phyloP scores from a whole-genome alignment of 768 basidiomycete species.

The Cystobasidium ongulense region DNA sequence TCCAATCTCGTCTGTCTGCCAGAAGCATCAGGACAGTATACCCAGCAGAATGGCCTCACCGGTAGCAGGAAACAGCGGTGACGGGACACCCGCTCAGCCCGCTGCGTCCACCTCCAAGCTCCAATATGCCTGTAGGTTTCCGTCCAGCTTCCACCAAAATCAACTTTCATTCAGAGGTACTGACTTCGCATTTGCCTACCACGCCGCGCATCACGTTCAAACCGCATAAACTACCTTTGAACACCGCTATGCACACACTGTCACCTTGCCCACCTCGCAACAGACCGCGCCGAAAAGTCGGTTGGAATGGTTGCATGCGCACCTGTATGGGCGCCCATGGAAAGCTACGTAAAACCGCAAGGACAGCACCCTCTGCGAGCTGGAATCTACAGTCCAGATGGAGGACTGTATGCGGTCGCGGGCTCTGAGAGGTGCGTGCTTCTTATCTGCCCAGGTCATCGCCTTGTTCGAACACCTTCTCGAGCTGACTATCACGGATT shows the following conservation, averaged over 20 bases:
- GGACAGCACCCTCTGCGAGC: slow-evolving; percentile 57
- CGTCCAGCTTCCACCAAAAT: no score
- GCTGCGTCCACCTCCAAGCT: background rate
- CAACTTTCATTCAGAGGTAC: no score
- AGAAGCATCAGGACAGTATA: background rate
- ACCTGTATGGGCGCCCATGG: slow-evolving; percentile 5
- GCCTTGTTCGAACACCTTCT: background rate
- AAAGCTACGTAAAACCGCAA: slow-evolving; percentile 56
- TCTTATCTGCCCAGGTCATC: background rate
- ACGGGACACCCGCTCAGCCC: background rate
- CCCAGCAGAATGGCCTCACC: background rate
- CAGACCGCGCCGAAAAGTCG: slow-evolving; percentile 30
- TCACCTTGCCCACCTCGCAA: background rate
- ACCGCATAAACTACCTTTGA: background rate
- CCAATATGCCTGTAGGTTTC: slow-evolving; percentile 2
- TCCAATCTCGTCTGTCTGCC: no score
- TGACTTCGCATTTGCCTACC: no score
- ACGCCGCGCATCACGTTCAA: background rate
- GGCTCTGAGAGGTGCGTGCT: slow-evolving; percentile 62
- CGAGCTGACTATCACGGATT: background rate
- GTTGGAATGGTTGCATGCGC: slow-evolving; percentile 17
- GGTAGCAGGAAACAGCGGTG: background rate
- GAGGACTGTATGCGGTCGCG: slow-evolving; percentile 76
- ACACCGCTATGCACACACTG: background rate
- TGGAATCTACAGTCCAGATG: slow-evolving; percentile 75